Base-by-base conservation (phyloP, 345 rosid genomes). In the Melaleuca quinquenervia region DNA sequence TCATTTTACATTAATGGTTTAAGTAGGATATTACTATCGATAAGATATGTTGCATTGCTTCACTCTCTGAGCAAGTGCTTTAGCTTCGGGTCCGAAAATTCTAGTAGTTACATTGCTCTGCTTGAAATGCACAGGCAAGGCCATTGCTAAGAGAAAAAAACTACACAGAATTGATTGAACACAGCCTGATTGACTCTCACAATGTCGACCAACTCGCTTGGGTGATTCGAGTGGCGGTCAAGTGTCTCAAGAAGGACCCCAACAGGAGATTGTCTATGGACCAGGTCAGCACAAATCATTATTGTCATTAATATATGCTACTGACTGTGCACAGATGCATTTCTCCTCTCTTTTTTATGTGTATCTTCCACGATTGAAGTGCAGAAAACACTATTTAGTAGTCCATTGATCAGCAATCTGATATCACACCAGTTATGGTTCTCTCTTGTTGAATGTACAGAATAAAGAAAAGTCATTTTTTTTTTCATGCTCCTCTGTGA, bases 211-310 rank as follows among this genome's bases (percentile, higher is more conserved):
- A 94, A 85, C 90, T 94, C 10, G 88, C 89, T 83, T 91, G 95
- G 96, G 93, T 94, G 94, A 93, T 92, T 84, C 89, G 91, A 83
- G 91, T 94, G 15, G 94, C 92, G 7, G 92, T 92, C 85, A 93
- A 88, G 84, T 93, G 95, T 86, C 92, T 93, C 75, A 88, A 87
- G 88, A 90, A 83, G 87, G 92, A 92, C 87, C 94, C 95, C 36
- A 84, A 56, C 11, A 93, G 91, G 89, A 89, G 95, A 88, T 70
- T 90, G 78, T 18, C 92, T 8, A 91, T 93, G 94, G 90, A 89
- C 16, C 87, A 62, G 82, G 96, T 92, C 84, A 85, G 74, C 48
- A 2, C 48, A 9, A 70, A 24, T 70, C 48, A 70, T 70, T 5
- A 70, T 7, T 36, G 44, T 36, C 48, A 5, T 70, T 36, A 9